Conservation (phyloP, 2,329 filamentous ascomycete genomes). For the Rhytidhysteron rufulum region DNA sequence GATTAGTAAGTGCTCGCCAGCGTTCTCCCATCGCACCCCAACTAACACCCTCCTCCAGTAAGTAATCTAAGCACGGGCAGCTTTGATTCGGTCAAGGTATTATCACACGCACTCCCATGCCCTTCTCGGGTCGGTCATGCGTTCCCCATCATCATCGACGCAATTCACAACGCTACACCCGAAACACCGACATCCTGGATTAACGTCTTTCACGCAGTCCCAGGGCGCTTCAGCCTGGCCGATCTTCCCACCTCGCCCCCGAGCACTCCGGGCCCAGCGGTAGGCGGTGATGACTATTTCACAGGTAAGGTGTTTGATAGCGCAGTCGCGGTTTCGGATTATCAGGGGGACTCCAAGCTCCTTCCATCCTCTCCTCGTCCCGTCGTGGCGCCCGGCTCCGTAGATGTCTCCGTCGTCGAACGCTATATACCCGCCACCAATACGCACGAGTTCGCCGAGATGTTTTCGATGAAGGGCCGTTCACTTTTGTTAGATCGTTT, state of each 20-base stretch:
- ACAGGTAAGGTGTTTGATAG: conserved; percentile 59
- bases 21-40: background rate
- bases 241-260: conserved; percentile 62
- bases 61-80: conserved; percentile 28
- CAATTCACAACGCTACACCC: conserved; percentile 51
- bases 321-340: conserved; percentile 57
- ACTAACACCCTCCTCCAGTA: conserved; percentile 17
- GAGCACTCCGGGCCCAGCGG: conserved; percentile 51
- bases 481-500: conserved; percentile 60
- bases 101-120: conserved; percentile 59
- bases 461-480: conserved; percentile 51
- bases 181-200: conserved; percentile 55
- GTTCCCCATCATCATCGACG: conserved; percentile 53
- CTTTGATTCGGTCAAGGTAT: conserved; percentile 48
- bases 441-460: conserved; percentile 54
- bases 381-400: conserved; percentile 57
- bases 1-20: conserved; percentile 24
- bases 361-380: conserved; percentile 52
- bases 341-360: conserved; percentile 51
- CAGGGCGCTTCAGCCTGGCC: conserved; percentile 57
- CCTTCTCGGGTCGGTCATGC: conserved; percentile 49
- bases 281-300: conserved; percentile 58
- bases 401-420: conserved; percentile 60
- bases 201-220: conserved; percentile 62
- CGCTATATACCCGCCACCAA: conserved; percentile 63